A percentile compares a stretch with the other conserved stretches of the same genome.
Evolutionary conservation across 2,329 filamentous ascomycete genomes (phyloP).

Genomic region (Septoria linicola): DNA sequence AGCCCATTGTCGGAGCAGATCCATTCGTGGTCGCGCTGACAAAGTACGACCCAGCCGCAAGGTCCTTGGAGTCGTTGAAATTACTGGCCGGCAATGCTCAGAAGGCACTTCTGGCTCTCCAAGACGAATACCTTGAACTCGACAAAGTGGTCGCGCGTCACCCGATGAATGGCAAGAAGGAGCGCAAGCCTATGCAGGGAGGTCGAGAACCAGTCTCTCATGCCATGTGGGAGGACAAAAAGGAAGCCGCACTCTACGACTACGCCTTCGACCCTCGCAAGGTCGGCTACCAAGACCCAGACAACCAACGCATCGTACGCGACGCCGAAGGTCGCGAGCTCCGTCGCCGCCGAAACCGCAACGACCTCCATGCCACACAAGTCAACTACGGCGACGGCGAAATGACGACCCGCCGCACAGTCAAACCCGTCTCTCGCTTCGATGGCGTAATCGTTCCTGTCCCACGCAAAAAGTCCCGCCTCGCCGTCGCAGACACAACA

Average conservation of each 20-base stretch:
- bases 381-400: slow-evolving; percentile 35
- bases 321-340: slow-evolving; percentile 50
- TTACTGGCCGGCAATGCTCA: slow-evolving; percentile 56
- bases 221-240: slow-evolving; percentile 58
- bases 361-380: slow-evolving; percentile 26
- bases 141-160: slow-evolving; percentile 52
- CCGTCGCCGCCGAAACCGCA: slow-evolving; percentile 41
- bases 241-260: slow-evolving; percentile 61
- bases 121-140: slow-evolving; percentile 60
- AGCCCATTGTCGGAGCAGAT: slow-evolving; percentile 45
- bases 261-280: slow-evolving; percentile 58
- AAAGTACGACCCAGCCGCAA: slow-evolving; percentile 43
- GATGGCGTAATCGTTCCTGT: slow-evolving; percentile 30
- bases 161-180: slow-evolving; percentile 47
- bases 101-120: slow-evolving; percentile 54
- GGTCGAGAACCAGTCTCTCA: slow-evolving; percentile 48
- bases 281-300: slow-evolving; percentile 56
- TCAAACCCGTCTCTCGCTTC: slow-evolving; percentile 35
- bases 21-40: slow-evolving; percentile 45
- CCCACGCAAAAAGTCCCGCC: slow-evolving; percentile 30
- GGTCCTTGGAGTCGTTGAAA: slow-evolving; percentile 55
- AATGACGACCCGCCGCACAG: slow-evolving; percentile 26
- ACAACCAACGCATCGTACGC: slow-evolving; percentile 50
- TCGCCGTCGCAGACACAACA: slow-evolving; percentile 12
- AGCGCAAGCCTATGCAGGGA: slow-evolving; percentile 53